Base-by-base conservation (phyloP, 1,284 basidiomycete species). In the Ustilago nuda region DNA sequence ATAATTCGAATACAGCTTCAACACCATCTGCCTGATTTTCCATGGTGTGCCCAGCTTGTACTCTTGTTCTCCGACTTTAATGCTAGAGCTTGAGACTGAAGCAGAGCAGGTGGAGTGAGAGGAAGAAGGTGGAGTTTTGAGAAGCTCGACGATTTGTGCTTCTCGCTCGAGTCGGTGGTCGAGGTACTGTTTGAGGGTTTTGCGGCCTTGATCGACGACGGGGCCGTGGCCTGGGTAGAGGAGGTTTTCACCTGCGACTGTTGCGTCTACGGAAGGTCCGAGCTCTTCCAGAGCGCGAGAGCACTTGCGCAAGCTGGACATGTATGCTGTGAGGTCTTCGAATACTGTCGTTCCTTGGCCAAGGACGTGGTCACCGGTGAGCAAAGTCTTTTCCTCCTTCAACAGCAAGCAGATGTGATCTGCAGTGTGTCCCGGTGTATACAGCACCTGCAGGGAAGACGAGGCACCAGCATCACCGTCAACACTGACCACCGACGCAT, bases 271-370 rank as follows among this genome's bases (percentile, higher is more conserved):
- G 12, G 62, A 61, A 12, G 74, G 56, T 19, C 69, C 74, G 8
- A 69, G 51, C 39, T 76, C 39, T 19, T 74, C 72, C 15, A 69
- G 67, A 66, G 89, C 88, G 2, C 88, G 87, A 13, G 91, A 87
- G 82, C 93, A 89, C 72, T 88, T 89, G 59, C 89, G 88, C n/a
- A 96, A 88, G 69, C 91, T 91, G 4, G 87, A 74, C 60, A 96
- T 87, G 83, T 97, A 97, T 1, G 89, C 83, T 0, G 88, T 88
- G 8, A 98, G 90, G 82, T 97, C 93, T 79, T 93, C 92, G 82
- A 98, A 98, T 3, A 96, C 91, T 1, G 94, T 90, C 0, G 94
- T 95, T 2, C 95, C 94, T 75, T 94, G 91, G 0, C 96, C 95
- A 27, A 98, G 90, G 6, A 98, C 91, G 7, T 92, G 93, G 86